A percentile compares a stretch with the other conserved stretches of the same genome.
Conservation (phyloP, 2,329 filamentous ascomycete species). For the Xylaria sp. region DNA sequence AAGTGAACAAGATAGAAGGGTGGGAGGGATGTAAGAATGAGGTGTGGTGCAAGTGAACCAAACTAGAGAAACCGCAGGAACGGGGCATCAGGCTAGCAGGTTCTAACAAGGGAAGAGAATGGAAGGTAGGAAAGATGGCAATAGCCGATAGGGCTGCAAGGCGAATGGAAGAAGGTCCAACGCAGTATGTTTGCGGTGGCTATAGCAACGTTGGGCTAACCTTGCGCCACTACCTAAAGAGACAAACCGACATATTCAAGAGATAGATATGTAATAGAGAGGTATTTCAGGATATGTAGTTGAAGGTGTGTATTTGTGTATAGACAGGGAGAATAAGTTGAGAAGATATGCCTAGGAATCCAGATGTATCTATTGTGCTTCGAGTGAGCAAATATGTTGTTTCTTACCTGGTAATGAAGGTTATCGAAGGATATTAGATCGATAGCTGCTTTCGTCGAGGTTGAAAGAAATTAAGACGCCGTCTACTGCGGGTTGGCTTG, state of each 20-base stretch:
- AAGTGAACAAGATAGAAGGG: background rate
- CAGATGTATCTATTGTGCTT: background rate
- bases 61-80: slow-evolving; percentile 16
- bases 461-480: slow-evolving; percentile 10
- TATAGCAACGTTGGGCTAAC: slow-evolving; percentile 9
- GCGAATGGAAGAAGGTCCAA: slow-evolving; percentile 16
- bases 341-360: background rate
- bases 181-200: slow-evolving; percentile 4
- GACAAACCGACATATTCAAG: background rate
- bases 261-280: background rate
- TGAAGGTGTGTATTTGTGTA: background rate
- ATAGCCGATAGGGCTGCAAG: slow-evolving; percentile 2
- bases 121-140: slow-evolving; percentile 2
- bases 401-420: slow-evolving; percentile 18
- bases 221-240: background rate
- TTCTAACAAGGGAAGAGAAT: background rate
- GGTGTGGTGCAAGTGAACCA: background rate
- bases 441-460: slow-evolving; percentile 17
- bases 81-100: slow-evolving; percentile 6
- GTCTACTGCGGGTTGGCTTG: background rate
- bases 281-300: background rate
- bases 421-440: background rate
- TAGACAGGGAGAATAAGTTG: background rate
- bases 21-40: background rate
- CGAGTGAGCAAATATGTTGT: background rate